Base-by-base conservation (phyloP, 106 monocot genomes). In the Alisma plantagoaquatica region DNA sequence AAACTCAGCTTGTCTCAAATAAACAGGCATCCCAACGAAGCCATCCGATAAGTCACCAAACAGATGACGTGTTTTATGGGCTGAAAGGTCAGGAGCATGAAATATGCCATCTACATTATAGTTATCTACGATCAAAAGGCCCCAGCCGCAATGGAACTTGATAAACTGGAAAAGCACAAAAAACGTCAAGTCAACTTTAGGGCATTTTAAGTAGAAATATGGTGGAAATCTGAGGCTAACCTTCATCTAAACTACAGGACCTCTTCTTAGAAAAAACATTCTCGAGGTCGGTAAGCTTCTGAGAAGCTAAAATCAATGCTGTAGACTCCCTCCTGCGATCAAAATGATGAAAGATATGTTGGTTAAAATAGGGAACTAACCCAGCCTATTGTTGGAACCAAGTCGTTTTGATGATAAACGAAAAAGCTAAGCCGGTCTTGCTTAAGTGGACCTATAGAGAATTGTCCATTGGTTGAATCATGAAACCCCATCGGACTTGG, bases 211-310 rank as follows among this genome's bases (percentile, higher is more conserved):
- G n/a, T n/a, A n/a, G n/a, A n/a, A n/a, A n/a, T n/a, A n/a, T n/a
- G n/a, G n/a, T n/a, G n/a, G n/a, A n/a, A n/a, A n/a, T n/a, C n/a
- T n/a, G n/a, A n/a, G 35, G 14, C 1, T 69, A 73, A 84, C 79
- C 80, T 68, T 84, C 56, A 41, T 19, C 59, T 62, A 76, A 28
- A 44, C 65, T 62, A 63, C 80, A 90, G 53, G 74, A 80, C 29
- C 64, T 43, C 44, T 83, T 84, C 15, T 61, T 46, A 17, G n/a
- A 22, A 51, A 90, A 90, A 42, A 90, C 71, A 14, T 68, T 54
- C 12, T 22, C 31, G 22, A 84, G 74, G 43, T 84, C 77, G 12
- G 66, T 41, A 31, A 67, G 31, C 46, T 51, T 62, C 19, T 62
- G 67, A 26, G 74, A 77, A 3, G 67, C 45, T 17, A 84, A 52